Evolutionary conservation across 345 rosid genomes (phyloP), one percentile per base, ranked within the genome.

Genomic region (Boechera divaricarpa): DNA sequence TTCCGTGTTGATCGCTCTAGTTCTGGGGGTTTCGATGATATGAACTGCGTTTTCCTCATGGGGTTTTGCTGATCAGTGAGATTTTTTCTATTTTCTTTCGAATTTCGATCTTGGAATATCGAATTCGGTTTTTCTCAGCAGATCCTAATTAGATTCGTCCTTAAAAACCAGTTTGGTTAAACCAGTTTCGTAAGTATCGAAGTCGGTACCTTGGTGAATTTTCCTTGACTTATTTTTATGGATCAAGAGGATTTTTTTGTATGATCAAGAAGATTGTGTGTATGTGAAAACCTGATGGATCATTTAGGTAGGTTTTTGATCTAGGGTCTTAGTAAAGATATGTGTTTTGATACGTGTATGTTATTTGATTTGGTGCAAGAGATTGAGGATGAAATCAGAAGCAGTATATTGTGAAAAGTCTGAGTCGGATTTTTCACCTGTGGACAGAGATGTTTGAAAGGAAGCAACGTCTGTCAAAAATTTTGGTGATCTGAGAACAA

Each of bases 121-220:
- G 28, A 51, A 38, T 78, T 72, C 9, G 12, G 10, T 33, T 12
- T 71, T 33, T 51, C 57, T 66, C 32, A 29, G 38, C 21, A 66
- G 66, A 26, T 73, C 73, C 77, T 72, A 72, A 67, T 33, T 52
- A 67, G 33, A 58, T 58, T 66, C 59, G 21, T 70, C 35, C 2
- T 13, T 63, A 0, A 6, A 67, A 49, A 12, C 5, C 42, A 38
- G 6, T 18, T 33, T 67, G 8, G 28, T 10, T 38, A 4, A 49
- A 63, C 21, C 9, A n/a, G 28, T 44, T 44, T 32, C 31, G 31
- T 3, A 29, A 29, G 31, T 29, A 29, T 29, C 31, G 31, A 29
- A 3, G 3, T 73, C 10, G 39, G 54, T 65, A 21, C 48, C 29
- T 42, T 65, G 31, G 33, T 66, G 32, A 56, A 44, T 26, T 5